Conservation (phyloP, 306 rosid genomes). For the Quercus cerris region DNA sequence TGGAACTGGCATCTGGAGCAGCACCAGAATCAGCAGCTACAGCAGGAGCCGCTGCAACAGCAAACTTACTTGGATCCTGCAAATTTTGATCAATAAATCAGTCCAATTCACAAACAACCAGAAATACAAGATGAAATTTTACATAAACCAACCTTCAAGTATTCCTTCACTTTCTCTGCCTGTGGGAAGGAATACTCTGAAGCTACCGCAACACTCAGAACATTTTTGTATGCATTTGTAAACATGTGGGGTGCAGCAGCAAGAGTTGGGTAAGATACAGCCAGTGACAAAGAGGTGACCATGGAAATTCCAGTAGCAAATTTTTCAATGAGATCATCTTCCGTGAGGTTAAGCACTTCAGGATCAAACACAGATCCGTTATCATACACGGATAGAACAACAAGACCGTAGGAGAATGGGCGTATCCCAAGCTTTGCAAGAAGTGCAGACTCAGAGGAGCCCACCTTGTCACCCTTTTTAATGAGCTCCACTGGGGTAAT, state of each 20-base stretch:
- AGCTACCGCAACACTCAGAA: slow-evolving; percentile 42
- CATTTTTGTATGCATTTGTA: slow-evolving; percentile 47
- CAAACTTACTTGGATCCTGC: slow-evolving; percentile 25
- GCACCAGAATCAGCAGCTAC: background rate
- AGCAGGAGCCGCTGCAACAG: background rate
- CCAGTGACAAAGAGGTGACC: slow-evolving; percentile 51
- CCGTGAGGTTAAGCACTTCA: slow-evolving; percentile 56
- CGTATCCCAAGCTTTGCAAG: slow-evolving; percentile 59
- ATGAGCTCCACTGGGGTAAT: slow-evolving; percentile 63
- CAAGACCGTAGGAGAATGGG: slow-evolving; percentile 60
- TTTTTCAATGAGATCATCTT: slow-evolving; percentile 50
- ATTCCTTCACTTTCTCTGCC: slow-evolving; percentile 55
- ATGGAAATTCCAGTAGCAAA: slow-evolving; percentile 50
- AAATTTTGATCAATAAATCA: background rate
- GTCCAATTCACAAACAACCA: background rate
- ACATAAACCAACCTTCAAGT: slow-evolving; percentile 28
- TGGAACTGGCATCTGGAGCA: background rate
- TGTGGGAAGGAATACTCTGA: slow-evolving; percentile 48
- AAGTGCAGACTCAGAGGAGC: slow-evolving; percentile 57
- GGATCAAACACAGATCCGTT: slow-evolving; percentile 53
- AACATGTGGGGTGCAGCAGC: slow-evolving; percentile 63
- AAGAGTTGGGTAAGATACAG: slow-evolving; percentile 49
- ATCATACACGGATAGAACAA: slow-evolving; percentile 44
- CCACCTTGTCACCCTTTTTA: slow-evolving; percentile 60
- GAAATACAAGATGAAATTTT: background rate